Percentiles rank a stretch among this genome's conserved stretches.
Evolutionary conservation across 2,329 filamentous ascomycete genomes (phyloP).

Genomic region (Pseudopyrenochaeta lycopersici): DNA sequence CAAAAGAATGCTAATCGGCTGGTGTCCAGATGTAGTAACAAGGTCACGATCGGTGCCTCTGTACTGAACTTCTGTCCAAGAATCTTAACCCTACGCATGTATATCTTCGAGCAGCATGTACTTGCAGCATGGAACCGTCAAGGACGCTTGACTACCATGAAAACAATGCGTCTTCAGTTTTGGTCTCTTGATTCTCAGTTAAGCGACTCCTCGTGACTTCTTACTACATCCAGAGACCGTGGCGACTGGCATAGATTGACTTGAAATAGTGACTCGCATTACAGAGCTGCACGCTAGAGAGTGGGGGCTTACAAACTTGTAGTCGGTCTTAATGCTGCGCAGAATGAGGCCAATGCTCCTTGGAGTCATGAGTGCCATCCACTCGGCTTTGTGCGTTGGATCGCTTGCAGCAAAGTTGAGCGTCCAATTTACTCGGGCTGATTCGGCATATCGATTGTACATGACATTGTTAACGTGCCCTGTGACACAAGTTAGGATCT

Average conservation of each 20-base stretch:
- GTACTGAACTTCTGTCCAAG: not conserved
- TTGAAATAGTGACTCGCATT: not conserved
- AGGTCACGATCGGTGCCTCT: not conserved
- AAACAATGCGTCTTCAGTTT: too few relatives aligned
- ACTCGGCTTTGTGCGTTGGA: slow-evolving; percentile 67
- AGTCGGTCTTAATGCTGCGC: slow-evolving; percentile 81
- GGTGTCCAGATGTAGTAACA: not conserved
- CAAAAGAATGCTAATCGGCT: not conserved
- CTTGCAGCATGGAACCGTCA: too few relatives aligned
- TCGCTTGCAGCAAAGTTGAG: slow-evolving; percentile 73
- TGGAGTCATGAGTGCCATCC: slow-evolving; percentile 74
- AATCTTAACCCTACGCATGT: too few relatives aligned
- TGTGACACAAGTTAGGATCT: slow-evolving; percentile 35
- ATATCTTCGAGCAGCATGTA: too few relatives aligned
- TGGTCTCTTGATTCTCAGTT: too few relatives aligned
- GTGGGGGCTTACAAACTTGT: slow-evolving; percentile 74
- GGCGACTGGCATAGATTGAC: not conserved
- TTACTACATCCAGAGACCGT: not conserved
- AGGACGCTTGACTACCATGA: too few relatives aligned
- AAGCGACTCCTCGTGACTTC: not conserved
- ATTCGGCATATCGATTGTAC: slow-evolving; percentile 86
- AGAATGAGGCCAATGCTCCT: slow-evolving; percentile 77
- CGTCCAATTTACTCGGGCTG: slow-evolving; percentile 80
- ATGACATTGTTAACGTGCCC: slow-evolving; percentile 88
- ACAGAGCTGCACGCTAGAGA: not conserved